Evolutionary conservation across 2,329 filamentous ascomycete species (phyloP), one percentile per base, ranked within the genome.

Genomic region (Paramyrothecium sp.): DNA sequence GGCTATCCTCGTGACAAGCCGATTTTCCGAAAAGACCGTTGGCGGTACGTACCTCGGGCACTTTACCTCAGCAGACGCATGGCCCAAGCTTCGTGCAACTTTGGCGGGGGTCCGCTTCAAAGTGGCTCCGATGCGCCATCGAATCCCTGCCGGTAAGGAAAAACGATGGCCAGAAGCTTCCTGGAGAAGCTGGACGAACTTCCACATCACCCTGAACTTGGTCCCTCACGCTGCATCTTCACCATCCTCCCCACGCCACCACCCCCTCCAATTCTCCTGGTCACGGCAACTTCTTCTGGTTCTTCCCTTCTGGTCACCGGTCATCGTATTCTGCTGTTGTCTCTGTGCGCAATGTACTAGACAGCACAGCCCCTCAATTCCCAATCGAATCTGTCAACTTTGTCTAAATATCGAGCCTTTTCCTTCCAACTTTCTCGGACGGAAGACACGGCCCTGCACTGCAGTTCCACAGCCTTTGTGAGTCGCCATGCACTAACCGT

Each of bases 191-290:
- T 70, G 63, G 70, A 69, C 67, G 73, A 75, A 70, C 73, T 75
- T 75, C 73, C 72, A 75, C 73, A 68, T 76, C 71, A 75, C 69
- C 72, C 68, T 75, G 66, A 73, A 67, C 63, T 66, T 55, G 56
- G 59, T 60, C 60, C 64, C 59, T 64, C 63, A 68, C 59, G 49
- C 57, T 60, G 56, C 54, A 61, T 62, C 61, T 62, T 60, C 63
- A 61, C 58, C 61, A 60, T 59, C 58, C 61, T 59, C 64, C 60
- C 62, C 65, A 63, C 61, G 59, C 55, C 58, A 53, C 58, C 61
- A 30, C 26, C 64, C 58, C 60, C 60, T 62, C 60, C 56, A 58
- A 56, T 55, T 56, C 60, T 57, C 54, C 61, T 63, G 68, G 67
- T 71, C 66, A 67, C 65, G 66, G 69, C 67, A 67, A 68, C 69